Evolutionary conservation across 495 filamentous ascomycete genomes (phyloP).

Genomic region (Lentithecium fluviatile): DNA sequence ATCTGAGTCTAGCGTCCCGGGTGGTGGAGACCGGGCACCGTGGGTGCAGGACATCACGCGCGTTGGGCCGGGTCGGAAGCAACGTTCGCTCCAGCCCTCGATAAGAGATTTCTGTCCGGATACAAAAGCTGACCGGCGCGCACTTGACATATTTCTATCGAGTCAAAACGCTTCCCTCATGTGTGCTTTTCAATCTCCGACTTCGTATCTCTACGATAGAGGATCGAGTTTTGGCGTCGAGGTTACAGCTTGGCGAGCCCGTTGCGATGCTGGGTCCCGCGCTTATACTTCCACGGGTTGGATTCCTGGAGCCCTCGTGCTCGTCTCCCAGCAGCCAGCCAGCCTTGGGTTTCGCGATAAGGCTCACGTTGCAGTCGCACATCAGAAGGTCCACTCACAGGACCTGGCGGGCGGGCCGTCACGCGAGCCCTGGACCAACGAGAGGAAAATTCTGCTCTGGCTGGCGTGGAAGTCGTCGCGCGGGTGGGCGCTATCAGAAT

Average conservation of each 20-base stretch:
- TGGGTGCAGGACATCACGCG: no score
- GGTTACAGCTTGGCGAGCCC: no score
- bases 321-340: no score
- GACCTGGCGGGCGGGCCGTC: background rate
- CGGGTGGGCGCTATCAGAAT: background rate
- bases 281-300: background rate
- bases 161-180: background rate
- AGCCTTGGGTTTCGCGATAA: background rate
- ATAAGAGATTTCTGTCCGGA: no score
- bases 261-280: no score
- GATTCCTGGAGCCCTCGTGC: background rate
- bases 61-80: no score
- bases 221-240: no score
- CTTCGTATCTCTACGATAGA: background rate
- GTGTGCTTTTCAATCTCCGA: background rate
- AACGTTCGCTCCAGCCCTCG: no score
- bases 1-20: no score
- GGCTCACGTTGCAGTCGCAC: background rate
- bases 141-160: constrained; percentile 9
- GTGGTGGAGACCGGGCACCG: no score
- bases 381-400: constrained; percentile 15
- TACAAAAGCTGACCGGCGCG: no score
- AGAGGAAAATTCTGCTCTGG: background rate
- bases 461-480: background rate
- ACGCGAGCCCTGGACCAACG: background rate